Conservation (phyloP, 2,329 filamentous ascomycete species). For the Epichloe sibirici region DNA sequence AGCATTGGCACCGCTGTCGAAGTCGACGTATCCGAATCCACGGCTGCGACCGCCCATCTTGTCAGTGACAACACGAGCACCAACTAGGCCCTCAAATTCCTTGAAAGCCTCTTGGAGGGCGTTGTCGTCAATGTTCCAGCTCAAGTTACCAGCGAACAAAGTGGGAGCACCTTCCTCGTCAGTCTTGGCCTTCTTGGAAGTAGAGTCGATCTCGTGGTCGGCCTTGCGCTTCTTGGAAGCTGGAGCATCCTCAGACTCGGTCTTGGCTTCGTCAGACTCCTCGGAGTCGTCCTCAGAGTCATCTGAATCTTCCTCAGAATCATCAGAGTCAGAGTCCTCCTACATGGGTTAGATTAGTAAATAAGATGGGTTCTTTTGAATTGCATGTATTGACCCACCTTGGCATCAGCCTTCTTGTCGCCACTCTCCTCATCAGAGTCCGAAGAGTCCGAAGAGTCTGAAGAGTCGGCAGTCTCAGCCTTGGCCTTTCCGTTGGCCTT, state of each 20-base stretch:
- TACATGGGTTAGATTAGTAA: neutral
- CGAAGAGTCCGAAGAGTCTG: slow-evolving; percentile 14
- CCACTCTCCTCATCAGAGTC: slow-evolving; percentile 19
- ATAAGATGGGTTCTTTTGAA: neutral
- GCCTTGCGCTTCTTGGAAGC: slow-evolving; percentile 37
- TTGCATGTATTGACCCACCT: slow-evolving; percentile 14
- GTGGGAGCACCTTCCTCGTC: slow-evolving; percentile 40
- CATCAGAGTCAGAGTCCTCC: slow-evolving; percentile 9
- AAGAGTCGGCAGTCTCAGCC: slow-evolving; percentile 20
- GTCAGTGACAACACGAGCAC: slow-evolving; percentile 74
- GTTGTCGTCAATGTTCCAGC: slow-evolving; percentile 83
- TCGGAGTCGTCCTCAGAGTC: slow-evolving; percentile 22
- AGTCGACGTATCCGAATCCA: slow-evolving; percentile 91
- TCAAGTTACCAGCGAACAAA: slow-evolving; percentile 81
- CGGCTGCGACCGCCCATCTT: slow-evolving; percentile 71
- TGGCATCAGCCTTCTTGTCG: slow-evolving; percentile 13
- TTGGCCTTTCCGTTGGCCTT: slow-evolving; percentile 1
- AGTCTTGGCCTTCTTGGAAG: slow-evolving; percentile 57
- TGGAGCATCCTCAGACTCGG: slow-evolving; percentile 21
- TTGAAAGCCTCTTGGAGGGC: slow-evolving; percentile 72
- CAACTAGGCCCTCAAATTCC: slow-evolving; percentile 58
- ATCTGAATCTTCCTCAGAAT: slow-evolving; percentile 23
- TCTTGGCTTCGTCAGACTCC: slow-evolving; percentile 21
- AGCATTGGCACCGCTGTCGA: slow-evolving; percentile 53
- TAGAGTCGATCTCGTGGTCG: slow-evolving; percentile 36